Percentiles rank a stretch among this genome's conserved stretches.
Evolutionary conservation across 116 monocot species (phyloP).

Genomic region (Iris pallida): DNA sequence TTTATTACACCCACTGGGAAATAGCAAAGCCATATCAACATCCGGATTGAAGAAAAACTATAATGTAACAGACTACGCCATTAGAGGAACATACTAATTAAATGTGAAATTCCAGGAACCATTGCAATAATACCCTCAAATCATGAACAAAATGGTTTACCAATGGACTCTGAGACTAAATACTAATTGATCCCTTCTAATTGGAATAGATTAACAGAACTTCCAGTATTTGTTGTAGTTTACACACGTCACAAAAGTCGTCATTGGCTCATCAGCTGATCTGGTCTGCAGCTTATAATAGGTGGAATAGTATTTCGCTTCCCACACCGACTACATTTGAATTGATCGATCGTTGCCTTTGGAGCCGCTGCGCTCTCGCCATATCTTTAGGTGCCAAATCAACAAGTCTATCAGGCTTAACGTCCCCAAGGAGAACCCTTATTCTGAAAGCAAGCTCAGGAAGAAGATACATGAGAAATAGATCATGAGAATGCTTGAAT

Average conservation of each 20-base stretch:
- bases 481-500: no score
- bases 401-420: slow-evolving; percentile 24
- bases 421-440: slow-evolving; percentile 28
- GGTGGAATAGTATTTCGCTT: slow-evolving; percentile 40
- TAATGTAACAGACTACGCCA: not conserved
- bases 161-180: not conserved
- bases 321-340: slow-evolving; percentile 35
- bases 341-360: slow-evolving; percentile 44
- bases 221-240: slow-evolving; percentile 60
- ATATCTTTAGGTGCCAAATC: slow-evolving; percentile 38
- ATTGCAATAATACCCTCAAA: not conserved
- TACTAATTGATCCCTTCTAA: not conserved
- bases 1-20: no score
- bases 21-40: no score
- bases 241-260: slow-evolving; percentile 50
- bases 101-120: not conserved
- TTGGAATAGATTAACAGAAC: slow-evolving; percentile 31
- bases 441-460: slow-evolving; percentile 46
- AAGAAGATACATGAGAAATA: no score
- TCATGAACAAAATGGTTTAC: slow-evolving; percentile 1
- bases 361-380: slow-evolving; percentile 34
- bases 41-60: no score
- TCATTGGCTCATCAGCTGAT: slow-evolving; percentile 52
- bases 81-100: not conserved
- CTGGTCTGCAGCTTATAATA: slow-evolving; percentile 43